Base-by-base conservation (phyloP, 1,284 basidiomycete species). In the Thelephora terrestris region DNA sequence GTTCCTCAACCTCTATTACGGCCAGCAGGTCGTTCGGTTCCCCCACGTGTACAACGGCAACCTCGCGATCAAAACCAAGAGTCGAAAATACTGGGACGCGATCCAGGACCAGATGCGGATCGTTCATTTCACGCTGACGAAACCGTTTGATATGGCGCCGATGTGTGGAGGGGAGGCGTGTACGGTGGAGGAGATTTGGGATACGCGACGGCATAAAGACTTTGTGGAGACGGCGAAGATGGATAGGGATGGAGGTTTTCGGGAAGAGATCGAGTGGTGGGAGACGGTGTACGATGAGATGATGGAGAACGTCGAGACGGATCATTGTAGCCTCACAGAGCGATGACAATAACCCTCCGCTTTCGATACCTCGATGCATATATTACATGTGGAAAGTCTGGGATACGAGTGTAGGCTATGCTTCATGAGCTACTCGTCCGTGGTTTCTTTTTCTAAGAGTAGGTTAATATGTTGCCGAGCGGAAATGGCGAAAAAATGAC, bases 31-130 rank as follows among this genome's bases (percentile, higher is more conserved):
- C 18, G 52, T 68, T 18, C 60, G 67, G n/a, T 58, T 74, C 4
- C 71, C 71, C 3, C 70, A 69, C 54, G 64, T 64, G 34, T 73
- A 73, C 57, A 73, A 73, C 55, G 68, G 61, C 46, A 73, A 73
- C 54, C 59, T 73, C 12, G 70, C 66, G 7, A 69, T 71, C 56
- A 73, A 73, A 58, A 48, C 51, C 39, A 57, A 62, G 35, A 64
- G 57, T 48, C 62, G 61, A 27, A 45, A 32, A 45, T 48, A 72
- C n/a, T 74, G 71, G 71, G 50, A 55, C 43, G 61, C 59, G 2
- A 54, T 65, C n/a, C 53, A 61, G 56, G 53, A 57, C 7, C 63
- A 67, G 52, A 60, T 68, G 48, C 59, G 65, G 32, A 57, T 73
- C 45, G 62, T 73, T 46, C 71, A 72, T 55, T 73, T 68, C 55